Evolutionary conservation across 345 rosid species (phyloP), one percentile per base, ranked within the genome.

Genomic region (Crucihimalaya himalaica): DNA sequence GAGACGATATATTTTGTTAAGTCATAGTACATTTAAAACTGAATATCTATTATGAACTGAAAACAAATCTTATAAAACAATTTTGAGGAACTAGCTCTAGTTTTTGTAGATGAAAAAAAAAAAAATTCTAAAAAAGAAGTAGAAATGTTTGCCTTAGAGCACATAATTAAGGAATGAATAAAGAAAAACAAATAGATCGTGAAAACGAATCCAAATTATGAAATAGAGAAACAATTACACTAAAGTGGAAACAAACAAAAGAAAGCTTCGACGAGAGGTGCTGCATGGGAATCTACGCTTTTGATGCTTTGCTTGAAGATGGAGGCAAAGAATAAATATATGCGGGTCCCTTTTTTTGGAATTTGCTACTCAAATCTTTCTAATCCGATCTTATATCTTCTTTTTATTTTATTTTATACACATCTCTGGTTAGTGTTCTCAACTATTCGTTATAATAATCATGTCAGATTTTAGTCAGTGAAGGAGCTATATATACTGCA

Each of bases 271-370:
- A 65, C 35, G 18, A 28, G 57, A 19, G 52, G 1, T 47, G 23
- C 3, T 70, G 80, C 76, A 63, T 77, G 80, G 75, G 76, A 77
- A 77, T 77, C 72, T 70, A 70, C 76, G 71, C 71, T 77, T 40
- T 76, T 55, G 76, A 77, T 70, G 75, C 80, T 40, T 77, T 77
- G 76, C 80, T 77, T 77, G 80, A 77, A 63, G 47, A 77, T 77
- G 47, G 76, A 70, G 80, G 71, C 66, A 77, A 70, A 76, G n/a
- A n/a, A n/a, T n/a, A n/a, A 70, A 77, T 77, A 77, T 76, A 70
- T 64, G 66, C 71, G 80, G 80, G 76, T 76, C 80, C 79, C 76
- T 76, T n/a, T n/a, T n/a, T n/a, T 76, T 70, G 76, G 76, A 56
- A 76, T 47, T 70, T 56, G 80, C 74, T 62, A 76, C 75, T 46